These are phyloP conservation scores for Antarctomyces pellizariae DNA, from an alignment of 495 filamentous ascomycete species.

Conservation along the genomic window DNA sequence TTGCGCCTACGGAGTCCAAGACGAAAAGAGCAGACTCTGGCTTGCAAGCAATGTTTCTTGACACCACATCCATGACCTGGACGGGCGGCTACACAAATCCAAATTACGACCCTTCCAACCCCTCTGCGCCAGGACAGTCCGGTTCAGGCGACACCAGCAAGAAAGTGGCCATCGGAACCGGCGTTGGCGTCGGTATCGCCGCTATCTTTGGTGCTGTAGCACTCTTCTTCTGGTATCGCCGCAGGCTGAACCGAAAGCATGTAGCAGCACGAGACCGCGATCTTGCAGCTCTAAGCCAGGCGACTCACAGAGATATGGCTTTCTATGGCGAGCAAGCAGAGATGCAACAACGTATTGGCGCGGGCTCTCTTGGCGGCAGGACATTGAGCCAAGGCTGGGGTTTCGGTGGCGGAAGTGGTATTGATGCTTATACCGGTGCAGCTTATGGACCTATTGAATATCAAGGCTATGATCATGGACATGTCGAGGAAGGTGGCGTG, in stretches of 20 bases:
- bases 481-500: conserved; percentile 5
- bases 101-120: no score
- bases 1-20: conserved; percentile 24
- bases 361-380: no score
- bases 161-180: conserved; percentile 47
- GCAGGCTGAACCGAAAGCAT: conserved; percentile 20
- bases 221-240: conserved; percentile 32
- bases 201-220: conserved; percentile 25
- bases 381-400: no score
- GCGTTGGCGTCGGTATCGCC: conserved; percentile 42
- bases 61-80: conserved; percentile 56
- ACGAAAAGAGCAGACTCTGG: conserved; percentile 12
- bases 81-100: conserved; percentile 41
- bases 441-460: conserved; percentile 1
- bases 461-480: conserved; percentile 5
- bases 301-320: no score
- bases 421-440: no score
- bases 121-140: no score
- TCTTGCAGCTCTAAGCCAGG: conserved; percentile 4
- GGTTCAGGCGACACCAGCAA: no score
- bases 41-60: conserved; percentile 42
- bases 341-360: no score
- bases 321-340: no score
- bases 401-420: no score
- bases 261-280: conserved; percentile 8